These are phyloP conservation scores for Penicillium malachiteum DNA, from an alignment of 495 filamentous ascomycete genomes.

Conservation along the genomic window DNA sequence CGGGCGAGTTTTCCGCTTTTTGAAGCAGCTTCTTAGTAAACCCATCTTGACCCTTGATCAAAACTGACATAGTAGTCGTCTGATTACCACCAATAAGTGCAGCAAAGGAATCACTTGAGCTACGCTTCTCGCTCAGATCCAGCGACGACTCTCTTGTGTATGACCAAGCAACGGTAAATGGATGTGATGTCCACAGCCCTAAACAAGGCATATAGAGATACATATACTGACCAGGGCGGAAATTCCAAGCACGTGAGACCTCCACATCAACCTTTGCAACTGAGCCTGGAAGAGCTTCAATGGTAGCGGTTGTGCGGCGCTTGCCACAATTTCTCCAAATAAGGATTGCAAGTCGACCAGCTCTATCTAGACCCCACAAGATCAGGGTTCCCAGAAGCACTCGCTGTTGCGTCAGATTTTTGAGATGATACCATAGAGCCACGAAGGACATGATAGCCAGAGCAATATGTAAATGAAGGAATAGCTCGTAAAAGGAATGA, in stretches of 20 bases:
- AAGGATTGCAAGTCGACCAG: slow-evolving; percentile 47
- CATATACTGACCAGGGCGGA: slow-evolving; percentile 54
- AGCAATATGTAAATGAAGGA: slow-evolving; percentile 55
- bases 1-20: slow-evolving; percentile 38
- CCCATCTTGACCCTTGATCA: slow-evolving; percentile 55
- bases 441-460: slow-evolving; percentile 48
- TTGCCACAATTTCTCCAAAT: slow-evolving; percentile 60
- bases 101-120: slow-evolving; percentile 35
- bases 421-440: slow-evolving; percentile 55
- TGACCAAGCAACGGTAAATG: slow-evolving; percentile 58
- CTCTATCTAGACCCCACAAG: slow-evolving; percentile 49
- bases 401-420: slow-evolving; percentile 40
- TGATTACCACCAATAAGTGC: slow-evolving; percentile 31
- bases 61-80: slow-evolving; percentile 47
- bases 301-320: slow-evolving; percentile 42
- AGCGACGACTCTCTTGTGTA: slow-evolving; percentile 13
- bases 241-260: slow-evolving; percentile 48
- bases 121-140: slow-evolving; percentile 25
- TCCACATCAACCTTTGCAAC: slow-evolving; percentile 50
- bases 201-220: slow-evolving; percentile 55
- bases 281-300: slow-evolving; percentile 53
- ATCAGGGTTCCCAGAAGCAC: slow-evolving; percentile 39
- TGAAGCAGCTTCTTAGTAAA: slow-evolving; percentile 53
- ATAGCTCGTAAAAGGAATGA: slow-evolving; percentile 60
- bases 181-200: slow-evolving; percentile 54